Evolutionary conservation across 805 yeast genomes (phyloP), one percentile per base, ranked within the genome.

Genomic region (Metschnikowia cerradonensis): DNA sequence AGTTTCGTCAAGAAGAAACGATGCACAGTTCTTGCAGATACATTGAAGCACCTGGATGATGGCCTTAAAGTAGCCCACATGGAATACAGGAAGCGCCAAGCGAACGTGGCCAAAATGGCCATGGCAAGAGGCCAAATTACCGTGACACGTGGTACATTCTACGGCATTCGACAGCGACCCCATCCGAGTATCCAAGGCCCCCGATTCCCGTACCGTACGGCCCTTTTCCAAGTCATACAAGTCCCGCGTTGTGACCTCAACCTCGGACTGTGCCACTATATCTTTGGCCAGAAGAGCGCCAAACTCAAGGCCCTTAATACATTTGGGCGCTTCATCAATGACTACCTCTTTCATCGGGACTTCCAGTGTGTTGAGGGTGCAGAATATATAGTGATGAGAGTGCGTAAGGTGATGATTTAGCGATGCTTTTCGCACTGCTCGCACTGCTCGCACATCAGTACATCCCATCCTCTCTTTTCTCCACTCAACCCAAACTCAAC

Each of bases 91-190:
- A 41, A 94, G 74, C 0, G 98, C 96, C 47, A 94, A 77, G 61
- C 89, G 82, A 56, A 94, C 81, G 63, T 95, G 97, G 39, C 99
- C 99, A 67, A 94, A 94, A 72, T 94, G 99, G 52, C 99, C 99
- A 71, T 92, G 97, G 67, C 99, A 94, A 1, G 96, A 81, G 0
- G 96, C 96, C 56, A 94, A 72, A 59, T 83, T 83, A 2, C 98
- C 98, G 60, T 83, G 89, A 71, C 99, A 94, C 0, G 98, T 95
- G 13, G 80, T 67, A 75, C 99, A 94, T 65, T 87, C 95, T 14
- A 82, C 74, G n/a, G 85, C 70, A 58, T 89, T 90, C 48, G 94
- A 83, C 5, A 96, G 88, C 3, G 89, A 89, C 65, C 99, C 99
- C 99, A 95, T 90, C 48, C 80, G 77, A 20, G 90, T 79, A 67